A percentile compares a stretch with the other conserved stretches of the same genome.
Conservation (phyloP, 2,329 filamentous ascomycete genomes). For the Hypoxylon sp. region DNA sequence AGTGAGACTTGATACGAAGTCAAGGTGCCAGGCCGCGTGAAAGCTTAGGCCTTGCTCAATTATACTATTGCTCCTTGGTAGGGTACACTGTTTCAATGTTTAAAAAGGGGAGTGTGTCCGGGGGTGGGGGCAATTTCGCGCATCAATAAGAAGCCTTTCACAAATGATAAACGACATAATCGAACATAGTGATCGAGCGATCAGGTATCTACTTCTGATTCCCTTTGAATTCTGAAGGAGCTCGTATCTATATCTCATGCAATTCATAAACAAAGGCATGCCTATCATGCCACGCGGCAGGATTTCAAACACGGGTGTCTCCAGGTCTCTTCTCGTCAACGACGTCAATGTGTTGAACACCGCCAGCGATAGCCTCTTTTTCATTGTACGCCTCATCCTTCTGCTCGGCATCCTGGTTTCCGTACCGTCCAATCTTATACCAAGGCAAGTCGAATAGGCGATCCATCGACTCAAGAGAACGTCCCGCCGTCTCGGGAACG, state of each 20-base stretch:
- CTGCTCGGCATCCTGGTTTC: conserved; percentile 64
- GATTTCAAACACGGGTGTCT: conserved; percentile 21
- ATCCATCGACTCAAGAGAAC: conserved; percentile 77
- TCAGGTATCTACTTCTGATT: background rate
- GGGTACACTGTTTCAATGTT: too few species aligned
- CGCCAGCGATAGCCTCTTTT: conserved; percentile 56
- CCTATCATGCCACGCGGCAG: background rate
- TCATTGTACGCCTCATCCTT: conserved; percentile 58
- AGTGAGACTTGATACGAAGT: background rate
- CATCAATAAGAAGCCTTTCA: too few species aligned
- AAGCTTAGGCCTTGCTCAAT: background rate
- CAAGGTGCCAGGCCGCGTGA: background rate
- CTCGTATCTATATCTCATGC: background rate
- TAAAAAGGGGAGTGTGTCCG: too few species aligned
- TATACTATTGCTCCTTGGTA: too few species aligned
- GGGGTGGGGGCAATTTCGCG: too few species aligned
- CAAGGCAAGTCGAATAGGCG: conserved; percentile 77
- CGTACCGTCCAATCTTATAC: conserved; percentile 75
- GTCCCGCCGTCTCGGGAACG: conserved; percentile 77
- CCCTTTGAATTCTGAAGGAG: background rate
- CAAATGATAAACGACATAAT: too few species aligned
- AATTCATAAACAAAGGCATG: conserved; percentile 9
- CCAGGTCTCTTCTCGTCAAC: conserved; percentile 23
- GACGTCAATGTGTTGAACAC: conserved; percentile 53
- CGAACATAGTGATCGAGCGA: background rate